These are phyloP conservation scores for Capsella bursapastoris DNA, from an alignment of 345 rosid species.

Conservation along the genomic window DNA sequence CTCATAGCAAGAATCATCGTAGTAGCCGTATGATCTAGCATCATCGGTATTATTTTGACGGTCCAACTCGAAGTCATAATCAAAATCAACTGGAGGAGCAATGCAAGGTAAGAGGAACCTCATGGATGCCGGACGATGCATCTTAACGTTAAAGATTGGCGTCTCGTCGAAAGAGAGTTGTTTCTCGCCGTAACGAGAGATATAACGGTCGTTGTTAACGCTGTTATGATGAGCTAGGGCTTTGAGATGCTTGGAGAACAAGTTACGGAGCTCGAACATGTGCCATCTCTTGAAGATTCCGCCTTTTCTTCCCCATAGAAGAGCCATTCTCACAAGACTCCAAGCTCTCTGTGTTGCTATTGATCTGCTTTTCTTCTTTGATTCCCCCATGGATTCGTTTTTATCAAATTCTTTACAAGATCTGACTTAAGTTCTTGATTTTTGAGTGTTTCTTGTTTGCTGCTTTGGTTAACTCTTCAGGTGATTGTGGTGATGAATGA, in stretches of 20 bases:
- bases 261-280: constrained; percentile 55
- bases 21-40: constrained; percentile 28
- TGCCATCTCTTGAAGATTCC: constrained; percentile 62
- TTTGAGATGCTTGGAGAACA: constrained; percentile 61
- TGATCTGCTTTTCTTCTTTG: constrained; percentile 47
- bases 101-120: constrained; percentile 81
- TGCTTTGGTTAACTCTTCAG: constrained; percentile 16
- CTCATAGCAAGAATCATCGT: constrained; percentile 25
- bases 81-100: constrained; percentile 64
- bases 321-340: constrained; percentile 61
- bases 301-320: constrained; percentile 81
- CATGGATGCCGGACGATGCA: constrained; percentile 72
- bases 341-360: constrained; percentile 50
- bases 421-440: constrained; percentile 4
- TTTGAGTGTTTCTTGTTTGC: neutral
- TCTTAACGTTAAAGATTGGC: constrained; percentile 60
- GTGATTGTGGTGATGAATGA: constrained; percentile 34
- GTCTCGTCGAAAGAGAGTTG: constrained; percentile 87
- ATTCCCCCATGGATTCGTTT: constrained; percentile 26
- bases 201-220: constrained; percentile 28
- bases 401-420: neutral
- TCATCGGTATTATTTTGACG: constrained; percentile 29
- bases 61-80: constrained; percentile 53
- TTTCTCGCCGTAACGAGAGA: constrained; percentile 56
- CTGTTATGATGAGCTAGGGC: constrained; percentile 43